Percentiles rank a stretch among this genome's conserved stretches.
Conservation (phyloP, 2,329 filamentous ascomycete genomes). For the Fusarium armeniacum region DNA sequence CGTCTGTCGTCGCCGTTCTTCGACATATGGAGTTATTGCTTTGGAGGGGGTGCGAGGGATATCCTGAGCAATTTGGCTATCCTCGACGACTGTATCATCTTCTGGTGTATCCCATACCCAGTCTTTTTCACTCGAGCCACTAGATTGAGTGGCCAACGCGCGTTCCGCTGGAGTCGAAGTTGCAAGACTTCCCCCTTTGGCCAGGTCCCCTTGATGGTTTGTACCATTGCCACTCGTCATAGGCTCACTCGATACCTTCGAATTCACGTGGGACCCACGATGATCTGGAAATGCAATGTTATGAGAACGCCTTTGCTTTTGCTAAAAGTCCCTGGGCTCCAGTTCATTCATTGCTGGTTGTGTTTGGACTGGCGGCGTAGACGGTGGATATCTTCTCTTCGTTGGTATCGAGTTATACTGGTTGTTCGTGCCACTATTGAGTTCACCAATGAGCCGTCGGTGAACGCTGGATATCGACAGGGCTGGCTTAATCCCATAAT, state of each 20-base stretch:
- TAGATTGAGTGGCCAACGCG: conserved; percentile 50
- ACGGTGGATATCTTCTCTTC: conserved; percentile 13
- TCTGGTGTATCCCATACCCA: conserved; percentile 31
- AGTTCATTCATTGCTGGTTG: not conserved
- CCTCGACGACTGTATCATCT: not conserved
- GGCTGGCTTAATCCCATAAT: not conserved
- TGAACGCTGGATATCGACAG: not conserved
- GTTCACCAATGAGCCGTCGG: not conserved
- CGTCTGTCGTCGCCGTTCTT: not conserved
- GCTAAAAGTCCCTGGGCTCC: conserved; percentile 18
- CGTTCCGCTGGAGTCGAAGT: conserved; percentile 42
- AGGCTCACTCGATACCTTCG: conserved; percentile 13
- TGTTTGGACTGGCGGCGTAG: conserved; percentile 15
- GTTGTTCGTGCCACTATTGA: not conserved
- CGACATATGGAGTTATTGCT: not conserved
- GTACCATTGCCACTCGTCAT: not conserved
- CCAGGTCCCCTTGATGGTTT: not conserved
- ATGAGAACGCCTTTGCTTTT: conserved; percentile 18
- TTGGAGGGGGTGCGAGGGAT: not conserved
- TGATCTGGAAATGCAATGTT: not conserved
- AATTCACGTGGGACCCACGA: conserved; percentile 1
- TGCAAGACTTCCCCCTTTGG: not conserved
- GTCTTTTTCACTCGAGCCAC: conserved; percentile 48
- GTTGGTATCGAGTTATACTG: not conserved
- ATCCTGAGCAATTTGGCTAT: not conserved